Base-by-base conservation (phyloP, 1,284 basidiomycete species). In the Leccinum angustisporum region DNA sequence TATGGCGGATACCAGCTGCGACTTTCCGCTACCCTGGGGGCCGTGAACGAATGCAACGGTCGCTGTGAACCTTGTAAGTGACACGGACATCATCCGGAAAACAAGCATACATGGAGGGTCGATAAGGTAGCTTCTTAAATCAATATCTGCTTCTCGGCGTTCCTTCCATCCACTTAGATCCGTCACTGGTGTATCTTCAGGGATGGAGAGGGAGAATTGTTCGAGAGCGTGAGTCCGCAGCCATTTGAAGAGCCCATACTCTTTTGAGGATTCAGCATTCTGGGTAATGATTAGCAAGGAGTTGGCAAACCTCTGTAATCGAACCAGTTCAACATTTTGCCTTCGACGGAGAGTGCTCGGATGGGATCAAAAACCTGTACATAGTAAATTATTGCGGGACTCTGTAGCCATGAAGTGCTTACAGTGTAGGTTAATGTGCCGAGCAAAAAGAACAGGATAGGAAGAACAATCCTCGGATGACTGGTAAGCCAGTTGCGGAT, bases 11-110 rank as follows among this genome's bases (percentile, higher is more conserved):
- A 97, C 76, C 76, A 98, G 82, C 7, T 81, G 81, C 4, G 83
- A 83, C 77, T 98, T 98, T 5, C 97, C 96, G 64, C 91, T 93
- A 2, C 97, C 97, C 62, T 91, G 88, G 0, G 97, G 97, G 1
- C 97, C 97, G 55, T 96, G 90, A 21, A 99, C 77, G 65, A 97
- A 91, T n/a, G 87, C 81, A 36, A 91, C 78, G 2, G 88, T 90
- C 27, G 76, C 87, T 88, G 58, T 38, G 13, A 61, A 55, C n/a
- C 48, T 34, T 56, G 57, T 67, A 16, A 65, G 36, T 27, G 8
- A 59, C 16, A 18, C 48, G 9, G 14, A 6, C 34, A 14, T 43
- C 25, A 18, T n/a, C 31, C 16, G 25, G 27, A 10, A 31, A 11
- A 46, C 13, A 2, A 10, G 54, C 81, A 8, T 71, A 87, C 91